A percentile compares a stretch with the other conserved stretches of the same genome.
These are phyloP conservation scores for Sphaerulina vaccinii DNA, from an alignment of 2,329 filamentous ascomycete genomes.

Conservation along the genomic window DNA sequence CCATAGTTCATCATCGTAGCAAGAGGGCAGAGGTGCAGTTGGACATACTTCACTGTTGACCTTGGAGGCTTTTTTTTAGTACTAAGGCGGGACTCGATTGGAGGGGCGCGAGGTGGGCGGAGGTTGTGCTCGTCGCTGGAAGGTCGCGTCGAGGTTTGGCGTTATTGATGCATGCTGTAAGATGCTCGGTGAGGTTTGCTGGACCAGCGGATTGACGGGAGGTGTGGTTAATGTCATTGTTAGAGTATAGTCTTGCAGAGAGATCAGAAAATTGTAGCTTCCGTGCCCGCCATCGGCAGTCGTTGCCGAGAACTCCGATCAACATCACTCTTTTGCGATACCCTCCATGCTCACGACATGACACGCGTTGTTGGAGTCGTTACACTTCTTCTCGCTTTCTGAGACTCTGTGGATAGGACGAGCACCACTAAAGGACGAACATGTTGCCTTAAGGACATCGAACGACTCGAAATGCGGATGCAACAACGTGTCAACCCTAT, in stretches of 20 bases:
- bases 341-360: background rate
- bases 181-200: background rate
- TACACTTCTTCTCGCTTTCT: background rate
- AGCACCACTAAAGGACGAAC: no score
- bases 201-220: no score
- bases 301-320: background rate
- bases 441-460: no score
- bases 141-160: background rate
- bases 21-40: background rate
- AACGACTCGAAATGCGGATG: background rate
- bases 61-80: background rate
- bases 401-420: no score
- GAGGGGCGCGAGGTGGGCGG: background rate
- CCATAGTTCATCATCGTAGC: slow-evolving; percentile 20
- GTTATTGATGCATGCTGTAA: background rate
- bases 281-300: no score
- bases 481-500: background rate
- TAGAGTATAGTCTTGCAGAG: background rate
- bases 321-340: background rate
- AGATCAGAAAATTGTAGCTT: no score
- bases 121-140: background rate
- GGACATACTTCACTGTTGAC: slow-evolving; percentile 4
- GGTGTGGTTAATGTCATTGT: background rate
- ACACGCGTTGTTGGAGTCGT: background rate
- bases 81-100: slow-evolving; percentile 4